Evolutionary conservation across 257 asterid genomes (phyloP).

Genomic region (Gynochthodes officinalis): DNA sequence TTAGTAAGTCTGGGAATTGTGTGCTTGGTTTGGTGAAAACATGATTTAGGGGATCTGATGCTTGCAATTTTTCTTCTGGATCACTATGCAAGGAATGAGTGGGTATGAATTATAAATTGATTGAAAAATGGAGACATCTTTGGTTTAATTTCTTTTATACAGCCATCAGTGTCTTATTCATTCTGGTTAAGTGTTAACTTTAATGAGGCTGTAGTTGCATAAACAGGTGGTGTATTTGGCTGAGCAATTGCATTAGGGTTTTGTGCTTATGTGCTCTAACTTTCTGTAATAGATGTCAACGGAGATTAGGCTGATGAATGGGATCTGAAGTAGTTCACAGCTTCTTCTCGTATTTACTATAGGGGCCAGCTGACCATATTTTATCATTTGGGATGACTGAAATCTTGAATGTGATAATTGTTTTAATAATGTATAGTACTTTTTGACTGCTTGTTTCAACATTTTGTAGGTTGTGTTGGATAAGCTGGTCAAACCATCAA

Average conservation of each 20-base stretch:
- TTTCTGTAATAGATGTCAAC: not conserved
- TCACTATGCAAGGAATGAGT: not conserved
- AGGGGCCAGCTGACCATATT: not conserved
- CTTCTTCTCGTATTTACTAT: not conserved
- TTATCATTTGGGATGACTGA: not conserved
- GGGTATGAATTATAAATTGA: not conserved
- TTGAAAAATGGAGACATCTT: not conserved
- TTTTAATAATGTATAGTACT: not conserved
- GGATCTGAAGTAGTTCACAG: not conserved
- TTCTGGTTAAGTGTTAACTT: not conserved
- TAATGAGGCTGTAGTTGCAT: not conserved
- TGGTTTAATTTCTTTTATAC: not conserved
- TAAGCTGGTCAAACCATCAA: conserved; percentile 86
- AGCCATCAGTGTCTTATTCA: not conserved
- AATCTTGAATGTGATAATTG: not conserved
- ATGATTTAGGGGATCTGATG: not conserved
- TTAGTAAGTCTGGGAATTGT: not conserved
- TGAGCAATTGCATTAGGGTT: not conserved
- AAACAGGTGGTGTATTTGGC: not conserved
- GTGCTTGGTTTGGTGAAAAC: not conserved
- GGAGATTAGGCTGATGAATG: not conserved
- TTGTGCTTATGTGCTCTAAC: not conserved
- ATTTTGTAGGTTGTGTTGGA: conserved; percentile 81
- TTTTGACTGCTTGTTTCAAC: conserved; percentile 26
- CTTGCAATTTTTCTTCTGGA: not conserved